Base-by-base conservation (phyloP, 164 flowering plant species). In the Chloranthus sessilifolius region DNA sequence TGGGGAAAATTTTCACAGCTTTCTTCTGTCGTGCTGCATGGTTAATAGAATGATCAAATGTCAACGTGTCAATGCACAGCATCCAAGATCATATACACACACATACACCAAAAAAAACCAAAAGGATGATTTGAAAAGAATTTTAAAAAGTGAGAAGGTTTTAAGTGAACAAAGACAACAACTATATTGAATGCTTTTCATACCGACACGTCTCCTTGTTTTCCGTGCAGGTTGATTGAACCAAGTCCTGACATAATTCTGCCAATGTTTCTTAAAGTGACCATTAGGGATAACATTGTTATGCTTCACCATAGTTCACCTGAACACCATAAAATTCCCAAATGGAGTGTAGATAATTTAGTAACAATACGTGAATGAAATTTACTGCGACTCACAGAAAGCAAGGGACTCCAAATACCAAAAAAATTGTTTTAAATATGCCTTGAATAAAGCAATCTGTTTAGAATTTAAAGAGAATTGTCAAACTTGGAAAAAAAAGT, bases 191-290 rank as follows among this genome's bases (percentile, higher is more conserved):
- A n/a, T n/a, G n/a, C n/a, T n/a, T 6, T 28, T 5, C 58, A 41
- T 59, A 80, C 95, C 95, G 30, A 42, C 15, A 11, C 90, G 69
- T 69, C 90, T 68, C 46, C 88, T 77, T 37, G 72, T 64, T 45
- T 86, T 86, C 53, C 95, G 63, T 1, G 95, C 95, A 9, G 90
- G 95, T 25, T 83, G 95, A 47, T 86, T 81, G 58, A 86, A 83
- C 95, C 90, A 86, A 0, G 95, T 83, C 67, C 53, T 82, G 3
- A 85, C 83, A 63, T 85, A 82, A 60, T 85, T 85, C 43, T 85
- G 95, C 90, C 95, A 85, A 29, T 82, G 90, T 74, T 85, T 82
- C 74, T 63, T 77, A 55, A 85, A 85, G 64, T 85, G 95, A 37
- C 78, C 76, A 59, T 74, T 81, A 4, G 90, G 95, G 14, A 86